Percentiles rank a stretch among this genome's conserved stretches.
phyloP scores from a whole-genome alignment of 108 stramenopile genomes.

The Cyclotella sp. region DNA sequence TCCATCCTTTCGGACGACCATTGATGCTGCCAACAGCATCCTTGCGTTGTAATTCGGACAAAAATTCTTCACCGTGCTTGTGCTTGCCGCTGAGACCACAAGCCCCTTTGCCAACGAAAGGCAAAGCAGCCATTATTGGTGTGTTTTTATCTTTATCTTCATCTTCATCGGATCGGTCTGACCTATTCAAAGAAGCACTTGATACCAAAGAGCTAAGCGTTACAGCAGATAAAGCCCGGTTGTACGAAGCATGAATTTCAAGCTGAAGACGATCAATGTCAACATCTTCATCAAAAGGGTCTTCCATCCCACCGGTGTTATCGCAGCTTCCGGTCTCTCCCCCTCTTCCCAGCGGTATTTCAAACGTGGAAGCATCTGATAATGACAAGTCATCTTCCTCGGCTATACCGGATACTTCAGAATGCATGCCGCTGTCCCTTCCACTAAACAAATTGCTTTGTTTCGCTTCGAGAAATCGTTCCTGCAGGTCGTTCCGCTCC shows the following conservation, averaged over 20 bases:
- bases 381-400: background rate
- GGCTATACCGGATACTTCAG: background rate
- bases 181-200: background rate
- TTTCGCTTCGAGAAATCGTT: background rate
- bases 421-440: background rate
- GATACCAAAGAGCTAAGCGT: background rate
- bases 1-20: background rate
- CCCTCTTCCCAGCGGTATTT: background rate
- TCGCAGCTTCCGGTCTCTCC: background rate
- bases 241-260: background rate
- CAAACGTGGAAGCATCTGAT: conserved; percentile 6
- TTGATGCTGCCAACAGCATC: background rate
- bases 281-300: background rate
- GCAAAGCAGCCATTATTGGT: background rate
- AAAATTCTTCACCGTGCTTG: background rate
- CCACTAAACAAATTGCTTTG: background rate
- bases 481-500: background rate
- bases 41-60: background rate
- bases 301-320: background rate
- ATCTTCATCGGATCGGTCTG: background rate
- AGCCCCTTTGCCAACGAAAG: background rate
- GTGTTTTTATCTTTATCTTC: background rate
- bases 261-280: conserved; percentile 1
- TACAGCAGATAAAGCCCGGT: background rate
- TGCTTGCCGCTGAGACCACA: background rate